Evolutionary conservation across 768 basidiomycete species (phyloP).

Genomic region (Naganishia antarctica): DNA sequence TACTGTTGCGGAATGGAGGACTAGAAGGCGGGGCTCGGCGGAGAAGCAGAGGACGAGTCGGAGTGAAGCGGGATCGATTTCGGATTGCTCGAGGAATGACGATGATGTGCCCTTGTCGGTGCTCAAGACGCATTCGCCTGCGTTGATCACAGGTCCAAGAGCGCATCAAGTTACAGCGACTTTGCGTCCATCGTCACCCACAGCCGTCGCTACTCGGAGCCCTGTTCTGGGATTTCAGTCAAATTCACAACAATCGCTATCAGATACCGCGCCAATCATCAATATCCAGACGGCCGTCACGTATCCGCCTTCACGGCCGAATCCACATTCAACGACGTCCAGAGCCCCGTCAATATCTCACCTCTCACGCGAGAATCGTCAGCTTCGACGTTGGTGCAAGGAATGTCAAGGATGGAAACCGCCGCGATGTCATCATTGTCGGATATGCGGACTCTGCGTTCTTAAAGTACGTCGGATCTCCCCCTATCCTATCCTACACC

Average conservation of each 20-base stretch:
- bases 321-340: not conserved
- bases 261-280: too few relatives aligned
- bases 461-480: slow-evolving; percentile 30
- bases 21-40: not conserved
- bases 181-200: not conserved
- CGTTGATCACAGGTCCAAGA: not conserved
- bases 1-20: not conserved
- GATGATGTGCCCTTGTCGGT: slow-evolving; percentile 8
- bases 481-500: not conserved
- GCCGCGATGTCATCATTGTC: slow-evolving; percentile 47
- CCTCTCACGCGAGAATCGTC: not conserved
- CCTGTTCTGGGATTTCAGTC: too few relatives aligned
- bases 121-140: not conserved
- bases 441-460: slow-evolving; percentile 39
- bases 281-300: too few relatives aligned
- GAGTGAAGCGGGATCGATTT: not conserved
- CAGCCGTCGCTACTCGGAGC: not conserved
- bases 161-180: not conserved
- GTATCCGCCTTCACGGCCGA: not conserved
- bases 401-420: slow-evolving; percentile 47
- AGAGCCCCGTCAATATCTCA: not conserved
- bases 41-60: not conserved
- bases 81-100: not conserved
- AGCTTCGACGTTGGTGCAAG: slow-evolving; percentile 37
- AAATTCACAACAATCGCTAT: too few relatives aligned